phyloP scores from a whole-genome alignment of 208 protist genomes.

The Sergeia podlipaevii region DNA sequence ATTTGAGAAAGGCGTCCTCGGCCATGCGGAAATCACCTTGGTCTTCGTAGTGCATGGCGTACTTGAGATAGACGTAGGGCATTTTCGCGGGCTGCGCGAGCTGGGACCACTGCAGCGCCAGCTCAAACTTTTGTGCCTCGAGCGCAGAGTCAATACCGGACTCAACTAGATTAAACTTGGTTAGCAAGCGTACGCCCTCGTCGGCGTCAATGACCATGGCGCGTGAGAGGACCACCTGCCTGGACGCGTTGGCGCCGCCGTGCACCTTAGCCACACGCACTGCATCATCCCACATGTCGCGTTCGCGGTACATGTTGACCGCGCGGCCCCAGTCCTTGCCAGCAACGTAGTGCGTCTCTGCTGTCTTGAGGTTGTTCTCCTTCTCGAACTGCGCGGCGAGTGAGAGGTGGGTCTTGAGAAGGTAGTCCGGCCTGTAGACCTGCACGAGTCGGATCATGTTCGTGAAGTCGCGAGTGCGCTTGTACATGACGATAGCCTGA shows the following conservation, averaged over 20 bases:
- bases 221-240: conserved; percentile 93
- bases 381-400: conserved; percentile 95
- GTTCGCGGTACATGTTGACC: conserved; percentile 97
- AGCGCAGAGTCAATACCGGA: conserved; percentile 94
- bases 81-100: conserved; percentile 90
- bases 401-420: conserved; percentile 94
- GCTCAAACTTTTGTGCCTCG: conserved; percentile 92
- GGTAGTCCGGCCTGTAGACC: conserved; percentile 88
- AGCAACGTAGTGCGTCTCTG: conserved; percentile 94
- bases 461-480: conserved; percentile 86
- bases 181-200: conserved; percentile 92
- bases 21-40: conserved; percentile 94
- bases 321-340: conserved; percentile 95
- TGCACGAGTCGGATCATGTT: conserved; percentile 95
- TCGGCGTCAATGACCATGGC: conserved; percentile 92
- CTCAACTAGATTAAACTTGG: conserved; percentile 94
- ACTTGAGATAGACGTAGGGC: conserved; percentile 95
- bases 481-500: conserved; percentile 97
- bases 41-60: conserved; percentile 97
- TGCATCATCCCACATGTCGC: conserved; percentile 96
- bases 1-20: conserved; percentile 96
- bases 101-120: conserved; percentile 93
- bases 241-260: conserved; percentile 90
- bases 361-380: conserved; percentile 91
- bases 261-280: conserved; percentile 96